These are phyloP conservation scores for Corymbia calophylla DNA, from an alignment of 441 rosid species.

Conservation along the genomic window DNA sequence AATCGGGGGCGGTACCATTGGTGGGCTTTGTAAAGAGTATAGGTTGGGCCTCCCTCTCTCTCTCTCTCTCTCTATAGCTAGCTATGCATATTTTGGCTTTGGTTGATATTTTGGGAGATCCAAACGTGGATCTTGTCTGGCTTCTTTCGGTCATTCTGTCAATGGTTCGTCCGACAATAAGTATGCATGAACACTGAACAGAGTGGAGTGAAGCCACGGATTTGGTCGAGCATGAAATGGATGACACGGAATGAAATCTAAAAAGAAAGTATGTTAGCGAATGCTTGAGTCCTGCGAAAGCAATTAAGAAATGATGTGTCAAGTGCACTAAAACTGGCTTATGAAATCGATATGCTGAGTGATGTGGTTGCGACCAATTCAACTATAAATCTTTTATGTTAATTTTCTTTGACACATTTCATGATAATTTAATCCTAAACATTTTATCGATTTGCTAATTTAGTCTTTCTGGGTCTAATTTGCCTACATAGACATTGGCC, in stretches of 20 bases:
- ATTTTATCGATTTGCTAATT: rapidly evolving
- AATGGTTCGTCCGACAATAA: background rate
- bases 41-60: background rate
- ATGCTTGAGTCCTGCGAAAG: background rate
- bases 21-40: background rate
- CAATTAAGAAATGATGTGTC: background rate
- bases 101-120: background rate
- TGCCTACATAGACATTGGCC: too few relatives aligned
- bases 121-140: background rate
- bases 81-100: background rate
- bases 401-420: too few relatives aligned
- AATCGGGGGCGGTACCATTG: background rate
- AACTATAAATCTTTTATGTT: too few relatives aligned
- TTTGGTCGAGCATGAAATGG: background rate
- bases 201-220: background rate
- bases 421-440: rapidly evolving
- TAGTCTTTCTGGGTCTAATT: background rate
- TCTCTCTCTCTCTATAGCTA: background rate
- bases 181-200: background rate
- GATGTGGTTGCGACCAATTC: rapidly evolving
- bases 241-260: background rate
- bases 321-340: background rate
- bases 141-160: background rate
- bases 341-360: background rate
- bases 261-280: background rate